Conservation (phyloP, 768 basidiomycete species). For the Leccinum ochraceum region DNA sequence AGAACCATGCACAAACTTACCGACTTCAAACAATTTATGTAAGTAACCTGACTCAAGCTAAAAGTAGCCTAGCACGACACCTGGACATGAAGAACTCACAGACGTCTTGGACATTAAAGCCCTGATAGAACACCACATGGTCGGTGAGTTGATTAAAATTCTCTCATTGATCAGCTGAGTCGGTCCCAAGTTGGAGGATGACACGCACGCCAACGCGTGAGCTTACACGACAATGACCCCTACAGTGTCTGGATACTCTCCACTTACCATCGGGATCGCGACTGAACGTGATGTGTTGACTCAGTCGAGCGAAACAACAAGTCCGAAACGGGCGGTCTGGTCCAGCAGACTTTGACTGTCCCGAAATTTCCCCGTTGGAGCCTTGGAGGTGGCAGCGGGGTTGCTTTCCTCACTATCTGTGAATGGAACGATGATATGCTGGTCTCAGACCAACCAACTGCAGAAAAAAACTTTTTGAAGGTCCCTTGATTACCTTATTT, state of each 20-base stretch:
- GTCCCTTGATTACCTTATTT: background rate
- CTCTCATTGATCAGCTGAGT: constrained; percentile 12
- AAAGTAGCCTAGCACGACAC: background rate
- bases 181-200: constrained; percentile 1
- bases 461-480: background rate
- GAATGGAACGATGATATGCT: background rate
- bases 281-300: background rate
- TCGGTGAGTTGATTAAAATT: constrained; percentile 20
- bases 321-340: constrained; percentile 9
- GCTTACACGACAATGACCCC: constrained; percentile 1
- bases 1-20: background rate
- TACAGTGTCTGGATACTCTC: constrained; percentile 1
- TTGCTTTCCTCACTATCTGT: background rate
- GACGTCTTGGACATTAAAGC: background rate
- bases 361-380: background rate
- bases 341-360: constrained; percentile 5
- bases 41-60: background rate
- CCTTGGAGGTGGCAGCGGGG: constrained; percentile 12
- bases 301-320: constrained; percentile 4
- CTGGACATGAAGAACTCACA: constrained; percentile 9
- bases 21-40: constrained; percentile 5
- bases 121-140: constrained; percentile 12
- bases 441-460: background rate
- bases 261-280: constrained; percentile 13
- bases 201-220: constrained; percentile 1